phyloP scores from a whole-genome alignment of 257 asterid genomes.

The Rubia yunnanensis region DNA sequence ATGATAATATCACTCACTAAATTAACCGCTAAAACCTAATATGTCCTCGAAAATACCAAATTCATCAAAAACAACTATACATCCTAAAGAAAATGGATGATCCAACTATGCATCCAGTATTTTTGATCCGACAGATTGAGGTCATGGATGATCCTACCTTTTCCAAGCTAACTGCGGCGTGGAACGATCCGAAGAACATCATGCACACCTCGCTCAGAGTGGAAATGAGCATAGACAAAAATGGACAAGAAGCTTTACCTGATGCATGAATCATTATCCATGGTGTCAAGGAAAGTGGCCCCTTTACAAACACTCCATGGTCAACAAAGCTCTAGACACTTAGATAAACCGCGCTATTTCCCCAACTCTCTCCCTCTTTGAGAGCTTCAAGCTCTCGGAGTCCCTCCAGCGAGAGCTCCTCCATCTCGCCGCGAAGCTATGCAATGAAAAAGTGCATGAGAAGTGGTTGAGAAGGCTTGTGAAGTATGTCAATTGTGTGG shows the following conservation, averaged over 20 bases:
- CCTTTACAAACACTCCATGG: conserved; percentile 71
- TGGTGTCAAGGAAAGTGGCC: conserved; percentile 44
- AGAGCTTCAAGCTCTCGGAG: conserved; percentile 55
- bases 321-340: conserved; percentile 61
- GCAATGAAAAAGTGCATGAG: conserved; percentile 27
- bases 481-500: conserved; percentile 54
- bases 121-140: conserved; percentile 23
- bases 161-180: conserved; percentile 26
- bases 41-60: too few species aligned
- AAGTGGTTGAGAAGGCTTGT: conserved; percentile 39
- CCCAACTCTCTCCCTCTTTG: conserved; percentile 56
- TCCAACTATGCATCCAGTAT: too few species aligned
- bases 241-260: conserved; percentile 27
- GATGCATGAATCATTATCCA: conserved; percentile 29
- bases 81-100: too few species aligned
- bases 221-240: conserved; percentile 28
- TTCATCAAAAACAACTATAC: too few species aligned
- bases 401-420: conserved; percentile 50
- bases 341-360: conserved; percentile 63
- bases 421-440: conserved; percentile 26
- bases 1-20: too few species aligned
- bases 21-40: too few species aligned
- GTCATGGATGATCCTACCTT: conserved; percentile 31
- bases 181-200: conserved; percentile 37
- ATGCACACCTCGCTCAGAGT: conserved; percentile 31